Evolutionary conservation across 257 asterid genomes (phyloP).

Genomic region (Oldenlandia corymbosa): DNA sequence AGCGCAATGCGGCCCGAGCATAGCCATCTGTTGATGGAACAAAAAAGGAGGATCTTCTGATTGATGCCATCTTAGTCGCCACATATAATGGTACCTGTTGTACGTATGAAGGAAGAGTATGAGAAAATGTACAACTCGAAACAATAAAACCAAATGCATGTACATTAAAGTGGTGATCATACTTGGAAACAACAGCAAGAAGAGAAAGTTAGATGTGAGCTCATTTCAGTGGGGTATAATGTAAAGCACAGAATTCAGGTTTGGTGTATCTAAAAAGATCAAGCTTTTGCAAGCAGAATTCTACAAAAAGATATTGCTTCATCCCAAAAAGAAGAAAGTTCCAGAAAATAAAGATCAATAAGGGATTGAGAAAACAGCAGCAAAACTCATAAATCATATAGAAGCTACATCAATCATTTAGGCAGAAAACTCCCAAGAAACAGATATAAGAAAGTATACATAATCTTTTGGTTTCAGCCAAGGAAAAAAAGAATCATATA

Average conservation of each 20-base stretch:
- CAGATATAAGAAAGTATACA: too few species aligned
- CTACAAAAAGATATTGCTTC: too few species aligned
- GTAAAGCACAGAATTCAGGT: background rate
- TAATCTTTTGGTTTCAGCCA: too few species aligned
- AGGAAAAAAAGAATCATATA: too few species aligned
- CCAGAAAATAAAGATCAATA: too few species aligned
- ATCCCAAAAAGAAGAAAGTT: too few species aligned
- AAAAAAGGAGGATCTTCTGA: slow-evolving; percentile 76
- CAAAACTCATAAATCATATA: too few species aligned
- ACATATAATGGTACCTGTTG: slow-evolving; percentile 82
- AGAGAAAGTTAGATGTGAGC: background rate
- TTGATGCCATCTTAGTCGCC: slow-evolving; percentile 97
- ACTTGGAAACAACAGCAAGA: background rate
- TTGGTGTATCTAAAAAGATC: background rate
- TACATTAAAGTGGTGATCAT: too few species aligned
- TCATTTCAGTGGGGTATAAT: background rate
- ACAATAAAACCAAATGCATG: background rate
- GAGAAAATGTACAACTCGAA: background rate
- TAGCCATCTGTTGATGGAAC: slow-evolving; percentile 88
- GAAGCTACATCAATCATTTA: too few species aligned
- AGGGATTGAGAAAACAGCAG: too few species aligned
- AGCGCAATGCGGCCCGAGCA: slow-evolving; percentile 72
- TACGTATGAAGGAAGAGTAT: slow-evolving; percentile 5
- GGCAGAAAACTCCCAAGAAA: too few species aligned
- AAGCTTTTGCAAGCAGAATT: too few species aligned